phyloP scores from a whole-genome alignment of 768 basidiomycete species.

The Serendipita sp. region DNA sequence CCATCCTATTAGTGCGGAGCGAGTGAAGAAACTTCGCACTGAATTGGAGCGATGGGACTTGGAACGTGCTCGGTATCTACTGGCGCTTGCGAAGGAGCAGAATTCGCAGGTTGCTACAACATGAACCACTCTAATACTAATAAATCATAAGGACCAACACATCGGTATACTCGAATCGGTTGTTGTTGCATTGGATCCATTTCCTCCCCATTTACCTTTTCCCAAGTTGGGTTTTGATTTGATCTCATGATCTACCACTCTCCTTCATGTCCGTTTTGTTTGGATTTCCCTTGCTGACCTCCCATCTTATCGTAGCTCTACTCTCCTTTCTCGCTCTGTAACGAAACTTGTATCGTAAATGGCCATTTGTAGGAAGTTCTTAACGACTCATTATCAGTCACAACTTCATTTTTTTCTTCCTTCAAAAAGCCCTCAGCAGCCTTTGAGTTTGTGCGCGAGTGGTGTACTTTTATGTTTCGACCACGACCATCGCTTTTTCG shows the following conservation, averaged over 20 bases:
- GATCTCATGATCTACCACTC: too few relatives aligned
- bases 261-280: too few relatives aligned
- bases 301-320: too few relatives aligned
- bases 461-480: neutral
- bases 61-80: conserved; percentile 22
- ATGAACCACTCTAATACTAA: neutral
- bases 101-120: neutral
- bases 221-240: too few relatives aligned
- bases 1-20: conserved; percentile 55
- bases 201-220: neutral
- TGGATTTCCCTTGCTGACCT: too few relatives aligned
- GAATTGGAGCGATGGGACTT: conserved; percentile 62
- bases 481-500: neutral
- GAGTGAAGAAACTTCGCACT: conserved; percentile 41
- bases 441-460: too few relatives aligned
- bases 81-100: neutral
- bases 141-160: neutral
- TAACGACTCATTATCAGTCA: too few relatives aligned
- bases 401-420: too few relatives aligned
- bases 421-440: too few relatives aligned
- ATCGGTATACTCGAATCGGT: neutral
- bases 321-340: too few relatives aligned
- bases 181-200: neutral
- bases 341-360: too few relatives aligned
- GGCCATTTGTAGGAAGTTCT: too few relatives aligned